Percentiles rank a stretch among this genome's conserved stretches.
Evolutionary conservation across 2,329 filamentous ascomycete species (phyloP).

Genomic region (Phaeophleospora eucalypticola): DNA sequence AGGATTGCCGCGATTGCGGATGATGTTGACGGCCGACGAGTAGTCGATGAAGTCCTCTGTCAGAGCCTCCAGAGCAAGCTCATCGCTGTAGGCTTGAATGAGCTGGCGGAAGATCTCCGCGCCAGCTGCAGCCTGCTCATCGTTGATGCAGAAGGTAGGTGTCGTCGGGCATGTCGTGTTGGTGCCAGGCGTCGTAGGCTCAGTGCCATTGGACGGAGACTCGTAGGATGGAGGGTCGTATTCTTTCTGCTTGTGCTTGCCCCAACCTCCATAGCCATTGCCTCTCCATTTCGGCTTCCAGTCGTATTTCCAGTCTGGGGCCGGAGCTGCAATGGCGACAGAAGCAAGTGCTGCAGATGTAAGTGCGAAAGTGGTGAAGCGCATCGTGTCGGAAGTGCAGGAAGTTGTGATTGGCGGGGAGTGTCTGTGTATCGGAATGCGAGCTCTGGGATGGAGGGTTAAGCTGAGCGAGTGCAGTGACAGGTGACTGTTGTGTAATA

Average conservation of each 20-base stretch:
- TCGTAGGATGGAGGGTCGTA: slow-evolving; percentile 8
- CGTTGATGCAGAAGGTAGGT: slow-evolving; percentile 21
- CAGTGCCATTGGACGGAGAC: not conserved
- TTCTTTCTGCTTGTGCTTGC: slow-evolving; percentile 15
- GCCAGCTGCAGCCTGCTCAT: slow-evolving; percentile 21
- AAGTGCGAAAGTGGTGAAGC: slow-evolving; percentile 20
- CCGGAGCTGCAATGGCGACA: slow-evolving; percentile 18
- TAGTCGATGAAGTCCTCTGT: slow-evolving; percentile 31
- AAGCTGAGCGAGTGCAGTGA: no score
- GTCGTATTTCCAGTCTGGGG: slow-evolving; percentile 10
- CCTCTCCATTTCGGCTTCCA: slow-evolving; percentile 14
- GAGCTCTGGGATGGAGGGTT: no score
- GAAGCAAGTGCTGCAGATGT: slow-evolving; percentile 18
- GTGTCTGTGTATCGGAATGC: no score
- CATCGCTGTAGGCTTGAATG: slow-evolving; percentile 29
- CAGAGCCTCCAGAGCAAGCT: slow-evolving; percentile 26
- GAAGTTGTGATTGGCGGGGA: slow-evolving; percentile 3
- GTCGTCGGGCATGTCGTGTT: slow-evolving; percentile 3
- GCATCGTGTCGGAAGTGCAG: slow-evolving; percentile 17
- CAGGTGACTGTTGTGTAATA: no score
- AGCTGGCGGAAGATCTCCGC: slow-evolving; percentile 30
- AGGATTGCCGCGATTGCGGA: slow-evolving; percentile 27
- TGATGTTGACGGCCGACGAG: slow-evolving; percentile 30
- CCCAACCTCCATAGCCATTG: slow-evolving; percentile 19
- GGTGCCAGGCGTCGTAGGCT: slow-evolving; percentile 5